Evolutionary conservation across 805 yeast species (phyloP).

Genomic region (Schwanniomyces pseudopolymorphus): DNA sequence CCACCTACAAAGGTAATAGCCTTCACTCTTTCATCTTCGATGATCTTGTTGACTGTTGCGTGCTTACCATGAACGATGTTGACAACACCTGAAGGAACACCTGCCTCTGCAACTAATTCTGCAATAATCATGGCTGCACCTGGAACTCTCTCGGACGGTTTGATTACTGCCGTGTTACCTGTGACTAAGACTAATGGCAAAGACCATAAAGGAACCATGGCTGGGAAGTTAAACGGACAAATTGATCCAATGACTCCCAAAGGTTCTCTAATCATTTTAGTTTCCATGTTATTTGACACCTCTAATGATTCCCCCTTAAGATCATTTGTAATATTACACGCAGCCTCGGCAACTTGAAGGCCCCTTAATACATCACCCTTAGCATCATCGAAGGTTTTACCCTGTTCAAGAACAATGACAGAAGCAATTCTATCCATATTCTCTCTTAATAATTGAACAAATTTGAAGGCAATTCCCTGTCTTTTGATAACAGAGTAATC

Average conservation of each 20-base stretch:
- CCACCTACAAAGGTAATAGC: conserved; percentile 81
- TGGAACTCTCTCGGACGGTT: conserved; percentile 74
- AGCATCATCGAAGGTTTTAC: conserved; percentile 75
- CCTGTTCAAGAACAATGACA: conserved; percentile 50
- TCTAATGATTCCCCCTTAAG: conserved; percentile 63
- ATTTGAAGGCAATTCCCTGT: conserved; percentile 71
- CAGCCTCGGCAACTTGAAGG: conserved; percentile 75
- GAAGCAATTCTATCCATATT: conserved; percentile 71
- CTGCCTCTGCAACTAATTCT: conserved; percentile 69
- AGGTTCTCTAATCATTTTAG: conserved; percentile 72
- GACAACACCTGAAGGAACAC: conserved; percentile 72
- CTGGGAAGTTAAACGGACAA: conserved; percentile 82
- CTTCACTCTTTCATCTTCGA: conserved; percentile 71
- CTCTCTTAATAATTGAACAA: conserved; percentile 59
- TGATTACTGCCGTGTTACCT: conserved; percentile 66
- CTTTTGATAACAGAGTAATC: conserved; percentile 58
- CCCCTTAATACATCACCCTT: conserved; percentile 74
- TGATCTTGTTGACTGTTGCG: conserved; percentile 66
- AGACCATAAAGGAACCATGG: conserved; percentile 76
- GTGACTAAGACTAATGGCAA: conserved; percentile 63
- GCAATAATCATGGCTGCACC: conserved; percentile 76
- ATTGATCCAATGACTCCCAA: conserved; percentile 76
- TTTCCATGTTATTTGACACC: conserved; percentile 74
- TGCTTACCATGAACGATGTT: conserved; percentile 74
- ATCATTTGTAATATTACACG: conserved; percentile 64